Percentiles rank a stretch among this genome's conserved stretches.
These are phyloP conservation scores for Penicillium brevicompactum DNA, from an alignment of 2,329 filamentous ascomycete genomes.

Conservation along the genomic window DNA sequence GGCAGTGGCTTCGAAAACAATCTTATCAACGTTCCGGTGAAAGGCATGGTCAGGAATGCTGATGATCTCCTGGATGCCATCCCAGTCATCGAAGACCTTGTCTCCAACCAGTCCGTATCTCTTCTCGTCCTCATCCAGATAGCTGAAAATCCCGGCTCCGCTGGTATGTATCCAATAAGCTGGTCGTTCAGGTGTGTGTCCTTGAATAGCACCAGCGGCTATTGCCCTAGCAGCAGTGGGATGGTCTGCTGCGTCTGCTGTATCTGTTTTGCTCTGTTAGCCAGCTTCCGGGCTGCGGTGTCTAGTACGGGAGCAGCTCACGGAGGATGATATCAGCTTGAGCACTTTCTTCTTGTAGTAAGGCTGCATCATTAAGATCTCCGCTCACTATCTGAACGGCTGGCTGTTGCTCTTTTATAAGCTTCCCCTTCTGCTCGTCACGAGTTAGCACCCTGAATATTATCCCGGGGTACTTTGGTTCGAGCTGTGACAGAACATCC, in stretches of 20 bases:
- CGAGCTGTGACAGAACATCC: neutral
- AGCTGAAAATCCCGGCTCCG: conserved; percentile 14
- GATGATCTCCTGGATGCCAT: neutral
- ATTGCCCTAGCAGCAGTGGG: conserved; percentile 6
- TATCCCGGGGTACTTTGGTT: neutral
- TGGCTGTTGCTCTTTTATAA: neutral
- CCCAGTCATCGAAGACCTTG: neutral
- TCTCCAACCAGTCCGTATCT: neutral
- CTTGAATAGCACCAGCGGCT: conserved; percentile 4
- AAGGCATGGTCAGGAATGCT: neutral
- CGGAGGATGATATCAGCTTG: neutral
- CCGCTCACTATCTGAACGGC: neutral
- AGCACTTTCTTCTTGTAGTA: neutral
- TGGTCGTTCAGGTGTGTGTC: conserved; percentile 9
- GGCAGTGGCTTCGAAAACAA: neutral
- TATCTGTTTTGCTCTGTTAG: neutral
- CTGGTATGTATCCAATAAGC: conserved; percentile 16
- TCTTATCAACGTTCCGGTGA: neutral
- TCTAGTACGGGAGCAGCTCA: neutral
- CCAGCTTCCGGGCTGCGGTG: neutral
- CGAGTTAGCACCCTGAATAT: neutral
- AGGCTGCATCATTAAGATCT: neutral
- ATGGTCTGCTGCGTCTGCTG: neutral
- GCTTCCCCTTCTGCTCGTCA: neutral
- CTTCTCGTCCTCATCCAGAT: conserved; percentile 7